These are phyloP conservation scores for Aspergillus carbonarius DNA, from an alignment of 2,329 filamentous ascomycete species.

Conservation along the genomic window DNA sequence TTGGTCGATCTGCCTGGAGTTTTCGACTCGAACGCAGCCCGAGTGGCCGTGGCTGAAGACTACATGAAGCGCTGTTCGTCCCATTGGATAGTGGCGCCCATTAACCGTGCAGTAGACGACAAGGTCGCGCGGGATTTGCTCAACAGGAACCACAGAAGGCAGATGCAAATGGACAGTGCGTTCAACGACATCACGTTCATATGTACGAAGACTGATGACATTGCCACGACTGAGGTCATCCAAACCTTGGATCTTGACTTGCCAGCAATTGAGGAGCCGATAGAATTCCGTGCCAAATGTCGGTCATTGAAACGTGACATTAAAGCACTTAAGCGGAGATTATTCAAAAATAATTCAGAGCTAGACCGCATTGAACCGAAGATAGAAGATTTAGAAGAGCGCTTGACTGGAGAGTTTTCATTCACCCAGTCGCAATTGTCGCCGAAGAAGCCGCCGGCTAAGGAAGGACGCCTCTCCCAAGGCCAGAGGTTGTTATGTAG, in stretches of 20 bases:
- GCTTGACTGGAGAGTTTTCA: background rate
- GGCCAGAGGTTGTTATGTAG: background rate
- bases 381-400: background rate
- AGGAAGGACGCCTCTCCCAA: too few relatives aligned
- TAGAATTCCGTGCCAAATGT: background rate
- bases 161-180: conserved; percentile 59
- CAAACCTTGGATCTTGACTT: conserved; percentile 38
- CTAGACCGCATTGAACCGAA: background rate
- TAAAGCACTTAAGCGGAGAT: background rate
- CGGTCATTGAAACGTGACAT: background rate
- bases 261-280: background rate
- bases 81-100: conserved; percentile 30
- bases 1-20: conserved; percentile 13
- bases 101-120: conserved; percentile 60
- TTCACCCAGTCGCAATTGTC: too few relatives aligned
- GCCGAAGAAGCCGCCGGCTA: background rate
- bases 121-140: conserved; percentile 58
- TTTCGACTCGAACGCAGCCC: conserved; percentile 15
- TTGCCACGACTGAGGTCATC: conserved; percentile 50
- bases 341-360: background rate
- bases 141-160: conserved; percentile 57
- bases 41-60: conserved; percentile 6
- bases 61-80: conserved; percentile 15
- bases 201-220: conserved; percentile 64
- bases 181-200: conserved; percentile 60